Evolutionary conservation across 2,329 filamentous ascomycete species (phyloP).

Genomic region (Cercospora berteroae): DNA sequence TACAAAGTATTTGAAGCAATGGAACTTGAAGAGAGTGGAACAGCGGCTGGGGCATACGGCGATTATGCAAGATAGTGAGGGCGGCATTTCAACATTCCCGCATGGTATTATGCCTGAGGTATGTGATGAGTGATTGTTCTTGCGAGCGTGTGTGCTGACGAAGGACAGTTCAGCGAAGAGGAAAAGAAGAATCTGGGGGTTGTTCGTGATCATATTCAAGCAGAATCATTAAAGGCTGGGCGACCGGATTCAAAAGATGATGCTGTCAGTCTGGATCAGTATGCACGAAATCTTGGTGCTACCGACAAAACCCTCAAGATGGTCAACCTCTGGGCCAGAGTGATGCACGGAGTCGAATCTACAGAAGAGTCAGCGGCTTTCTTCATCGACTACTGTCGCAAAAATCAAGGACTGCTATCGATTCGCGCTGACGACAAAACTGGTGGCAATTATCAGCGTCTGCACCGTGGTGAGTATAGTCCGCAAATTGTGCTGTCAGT

Average conservation of each 20-base stretch:
- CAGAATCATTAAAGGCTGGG: conserved; percentile 37
- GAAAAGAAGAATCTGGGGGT: conserved; percentile 30
- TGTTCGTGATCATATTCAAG: conserved; percentile 40
- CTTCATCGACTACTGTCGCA: conserved; percentile 56
- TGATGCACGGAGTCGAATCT: conserved; percentile 52
- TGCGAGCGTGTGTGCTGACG: not conserved
- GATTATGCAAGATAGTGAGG: not conserved
- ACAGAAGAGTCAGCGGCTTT: conserved; percentile 51
- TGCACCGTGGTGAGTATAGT: not conserved
- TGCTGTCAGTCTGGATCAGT: conserved; percentile 41
- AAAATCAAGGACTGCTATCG: conserved; percentile 50
- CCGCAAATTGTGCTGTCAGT: no score
- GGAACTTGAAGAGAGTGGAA: not conserved
- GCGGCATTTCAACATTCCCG: conserved; percentile 25
- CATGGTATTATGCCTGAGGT: conserved; percentile 20
- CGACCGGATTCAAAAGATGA: conserved; percentile 35
- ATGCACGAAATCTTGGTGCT: conserved; percentile 36
- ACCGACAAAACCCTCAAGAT: conserved; percentile 37
- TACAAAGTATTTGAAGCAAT: not conserved
- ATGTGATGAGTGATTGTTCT: not conserved
- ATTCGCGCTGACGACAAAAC: conserved; percentile 54
- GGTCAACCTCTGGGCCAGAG: conserved; percentile 48
- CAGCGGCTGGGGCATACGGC: conserved; percentile 7
- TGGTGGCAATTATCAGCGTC: conserved; percentile 41
- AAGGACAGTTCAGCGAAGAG: conserved; percentile 9